Percentiles rank a stretch among this genome's conserved stretches.
Conservation (phyloP, 495 filamentous ascomycete genomes). For the Xylaria sp. region DNA sequence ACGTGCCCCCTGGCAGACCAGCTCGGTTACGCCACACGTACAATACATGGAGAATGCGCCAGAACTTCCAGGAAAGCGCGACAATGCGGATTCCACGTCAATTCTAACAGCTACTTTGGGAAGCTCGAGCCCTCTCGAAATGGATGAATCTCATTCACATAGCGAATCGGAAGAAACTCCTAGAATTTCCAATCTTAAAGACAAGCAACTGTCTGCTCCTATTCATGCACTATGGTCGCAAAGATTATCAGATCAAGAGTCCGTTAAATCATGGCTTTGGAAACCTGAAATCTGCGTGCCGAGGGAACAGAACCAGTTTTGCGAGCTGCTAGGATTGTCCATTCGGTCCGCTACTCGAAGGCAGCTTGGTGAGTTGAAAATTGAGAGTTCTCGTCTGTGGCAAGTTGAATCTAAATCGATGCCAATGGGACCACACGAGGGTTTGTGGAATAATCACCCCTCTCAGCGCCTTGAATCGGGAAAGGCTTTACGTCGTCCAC, state of each 20-base stretch:
- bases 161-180: not conserved
- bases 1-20: slow-evolving; percentile 44
- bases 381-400: slow-evolving; percentile 51
- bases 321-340: slow-evolving; percentile 37
- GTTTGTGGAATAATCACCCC: slow-evolving; percentile 35
- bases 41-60: slow-evolving; percentile 53
- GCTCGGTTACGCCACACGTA: slow-evolving; percentile 49
- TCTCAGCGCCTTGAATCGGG: slow-evolving; percentile 16
- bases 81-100: slow-evolving; percentile 48
- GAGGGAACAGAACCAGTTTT: slow-evolving; percentile 27
- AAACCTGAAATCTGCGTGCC: slow-evolving; percentile 15
- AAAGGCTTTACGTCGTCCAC: slow-evolving; percentile 37
- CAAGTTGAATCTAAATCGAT: slow-evolving; percentile 39
- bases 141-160: slow-evolving; percentile 41
- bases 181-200: slow-evolving; percentile 11
- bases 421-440: slow-evolving; percentile 9
- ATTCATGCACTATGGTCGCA: slow-evolving; percentile 32
- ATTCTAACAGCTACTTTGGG: slow-evolving; percentile 50
- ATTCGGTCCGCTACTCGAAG: slow-evolving; percentile 45
- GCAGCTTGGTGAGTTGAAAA: slow-evolving; percentile 38
- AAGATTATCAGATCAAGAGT: slow-evolving; percentile 17
- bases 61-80: slow-evolving; percentile 44
- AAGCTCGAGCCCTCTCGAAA: slow-evolving; percentile 60
- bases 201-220: not conserved
- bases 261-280: slow-evolving; percentile 34